A percentile compares a stretch with the other conserved stretches of the same genome.
Conservation (phyloP, 148 eudicot species). For the Chenopodium formosanum region DNA sequence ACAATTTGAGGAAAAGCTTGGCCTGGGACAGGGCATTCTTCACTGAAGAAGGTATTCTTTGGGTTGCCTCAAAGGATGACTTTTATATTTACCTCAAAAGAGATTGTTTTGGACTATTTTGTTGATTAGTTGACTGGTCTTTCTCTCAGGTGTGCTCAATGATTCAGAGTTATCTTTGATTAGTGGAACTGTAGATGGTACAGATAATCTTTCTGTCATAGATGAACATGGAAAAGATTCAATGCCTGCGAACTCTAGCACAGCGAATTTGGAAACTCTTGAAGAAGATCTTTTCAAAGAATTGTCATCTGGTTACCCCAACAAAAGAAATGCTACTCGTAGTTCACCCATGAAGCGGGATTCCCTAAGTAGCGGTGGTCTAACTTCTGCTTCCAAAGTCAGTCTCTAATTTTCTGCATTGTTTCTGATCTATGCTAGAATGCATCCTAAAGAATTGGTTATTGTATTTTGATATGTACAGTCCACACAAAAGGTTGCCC, state of each 20-base stretch:
- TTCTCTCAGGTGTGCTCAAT: slow-evolving; percentile 69
- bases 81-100: slow-evolving; percentile 5
- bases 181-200: slow-evolving; percentile 40
- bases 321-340: slow-evolving; percentile 23
- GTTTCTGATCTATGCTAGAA: neutral
- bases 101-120: neutral
- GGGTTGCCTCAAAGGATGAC: slow-evolving; percentile 7
- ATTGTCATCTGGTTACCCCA: slow-evolving; percentile 20
- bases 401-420: slow-evolving; percentile 14
- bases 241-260: slow-evolving; percentile 18
- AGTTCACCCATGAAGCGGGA: slow-evolving; percentile 26
- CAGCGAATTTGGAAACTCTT: slow-evolving; percentile 27
- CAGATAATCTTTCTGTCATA: slow-evolving; percentile 41
- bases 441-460: neutral
- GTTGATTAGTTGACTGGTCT: slow-evolving; percentile 10
- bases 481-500: slow-evolving; percentile 37
- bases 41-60: slow-evolving; percentile 83
- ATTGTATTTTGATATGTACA: slow-evolving; percentile 16
- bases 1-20: slow-evolving; percentile 82
- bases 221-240: slow-evolving; percentile 41
- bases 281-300: slow-evolving; percentile 33
- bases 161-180: slow-evolving; percentile 71
- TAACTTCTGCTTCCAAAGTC: slow-evolving; percentile 27
- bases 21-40: slow-evolving; percentile 96
- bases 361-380: slow-evolving; percentile 20